These are phyloP conservation scores for Phialophora expanda DNA, from an alignment of 2,329 filamentous ascomycete genomes.

Conservation along the genomic window DNA sequence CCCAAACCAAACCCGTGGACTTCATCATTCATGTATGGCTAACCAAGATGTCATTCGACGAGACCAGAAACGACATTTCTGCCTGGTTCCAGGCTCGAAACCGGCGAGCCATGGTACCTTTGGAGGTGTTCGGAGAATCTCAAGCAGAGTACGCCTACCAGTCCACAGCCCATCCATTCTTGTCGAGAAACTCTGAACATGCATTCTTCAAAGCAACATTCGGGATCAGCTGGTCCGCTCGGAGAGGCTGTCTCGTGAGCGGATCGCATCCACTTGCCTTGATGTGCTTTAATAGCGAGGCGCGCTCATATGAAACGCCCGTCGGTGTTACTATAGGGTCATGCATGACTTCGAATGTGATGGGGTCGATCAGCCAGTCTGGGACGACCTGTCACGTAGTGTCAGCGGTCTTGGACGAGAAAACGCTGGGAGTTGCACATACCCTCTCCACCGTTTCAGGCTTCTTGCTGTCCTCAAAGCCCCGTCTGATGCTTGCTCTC, in stretches of 20 bases:
- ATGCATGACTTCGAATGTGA: constrained; percentile 59
- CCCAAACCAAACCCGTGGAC: background rate
- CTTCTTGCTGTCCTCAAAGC: constrained; percentile 50
- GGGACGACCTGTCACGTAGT: constrained; percentile 49
- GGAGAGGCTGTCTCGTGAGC: constrained; percentile 76
- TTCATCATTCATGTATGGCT: background rate
- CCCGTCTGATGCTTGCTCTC: constrained; percentile 52
- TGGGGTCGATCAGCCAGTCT: constrained; percentile 56
- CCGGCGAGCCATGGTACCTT: background rate
- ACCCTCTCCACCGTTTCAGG: constrained; percentile 52
- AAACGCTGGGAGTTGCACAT: constrained; percentile 3
- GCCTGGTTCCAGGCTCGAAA: background rate
- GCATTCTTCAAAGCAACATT: constrained; percentile 83
- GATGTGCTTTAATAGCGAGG: constrained; percentile 84
- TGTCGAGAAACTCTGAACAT: constrained; percentile 80
- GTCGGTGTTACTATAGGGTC: constrained; percentile 66
- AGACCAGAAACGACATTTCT: no score
- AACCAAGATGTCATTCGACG: background rate
- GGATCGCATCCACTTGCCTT: constrained; percentile 78
- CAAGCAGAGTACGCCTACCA: constrained; percentile 61
- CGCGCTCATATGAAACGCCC: constrained; percentile 87
- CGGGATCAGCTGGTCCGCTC: constrained; percentile 71
- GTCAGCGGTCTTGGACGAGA: background rate
- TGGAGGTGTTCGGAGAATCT: background rate
- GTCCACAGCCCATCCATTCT: constrained; percentile 92